phyloP scores from a whole-genome alignment of 371 early-diverging fungal genomes.

The Dipsacomyces acuminosporus region DNA sequence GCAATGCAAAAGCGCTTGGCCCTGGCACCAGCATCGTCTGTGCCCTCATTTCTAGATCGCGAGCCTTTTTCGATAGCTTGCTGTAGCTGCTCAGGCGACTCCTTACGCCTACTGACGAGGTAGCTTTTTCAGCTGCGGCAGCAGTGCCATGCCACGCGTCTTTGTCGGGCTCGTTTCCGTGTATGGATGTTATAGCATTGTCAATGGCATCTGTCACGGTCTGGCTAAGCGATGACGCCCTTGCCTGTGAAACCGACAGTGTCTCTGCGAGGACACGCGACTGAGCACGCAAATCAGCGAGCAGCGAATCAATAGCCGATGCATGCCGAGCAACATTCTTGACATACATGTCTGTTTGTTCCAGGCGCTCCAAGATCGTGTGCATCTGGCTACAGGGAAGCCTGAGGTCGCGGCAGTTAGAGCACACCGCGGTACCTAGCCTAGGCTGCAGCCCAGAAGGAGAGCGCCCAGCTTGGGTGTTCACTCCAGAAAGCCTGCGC shows the following conservation, averaged over 20 bases:
- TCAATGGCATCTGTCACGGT: slow-evolving; percentile 10
- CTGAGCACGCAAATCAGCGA: slow-evolving; percentile 25
- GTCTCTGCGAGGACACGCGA: slow-evolving; percentile 17
- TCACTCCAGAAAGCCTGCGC: neutral
- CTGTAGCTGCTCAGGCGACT: neutral
- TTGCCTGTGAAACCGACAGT: slow-evolving; percentile 19
- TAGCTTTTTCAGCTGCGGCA: too few species aligned
- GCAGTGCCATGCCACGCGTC: too few species aligned
- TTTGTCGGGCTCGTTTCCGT: too few species aligned
- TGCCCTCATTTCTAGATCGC: neutral
- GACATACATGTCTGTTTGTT: slow-evolving; percentile 17
- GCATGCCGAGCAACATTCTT: slow-evolving; percentile 14
- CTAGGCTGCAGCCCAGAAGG: too few species aligned
- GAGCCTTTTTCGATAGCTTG: neutral
- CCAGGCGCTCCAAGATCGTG: slow-evolving; percentile 19
- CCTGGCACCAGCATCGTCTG: neutral
- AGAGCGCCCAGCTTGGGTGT: too few species aligned
- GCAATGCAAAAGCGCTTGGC: too few species aligned
- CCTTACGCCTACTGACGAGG: neutral
- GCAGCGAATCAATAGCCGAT: slow-evolving; percentile 7
- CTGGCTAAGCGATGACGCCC: slow-evolving; percentile 8
- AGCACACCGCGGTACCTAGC: neutral
- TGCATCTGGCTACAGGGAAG: slow-evolving; percentile 12
- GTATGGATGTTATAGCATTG: neutral
- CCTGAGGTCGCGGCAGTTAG: slow-evolving; percentile 2